phyloP scores from a whole-genome alignment of 805 yeast species.

The Teunomyces stri region DNA sequence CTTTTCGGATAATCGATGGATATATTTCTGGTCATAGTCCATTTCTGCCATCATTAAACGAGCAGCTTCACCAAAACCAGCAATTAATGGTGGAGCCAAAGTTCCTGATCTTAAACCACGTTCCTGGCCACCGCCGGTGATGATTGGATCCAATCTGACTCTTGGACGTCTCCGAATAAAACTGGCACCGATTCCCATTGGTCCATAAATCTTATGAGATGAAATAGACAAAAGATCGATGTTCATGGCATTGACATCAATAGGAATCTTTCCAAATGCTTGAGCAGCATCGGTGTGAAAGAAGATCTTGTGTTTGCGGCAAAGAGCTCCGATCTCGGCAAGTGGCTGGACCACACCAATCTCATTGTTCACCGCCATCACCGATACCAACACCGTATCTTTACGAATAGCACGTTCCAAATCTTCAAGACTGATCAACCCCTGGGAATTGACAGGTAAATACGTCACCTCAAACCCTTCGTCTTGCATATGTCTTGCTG shows the following conservation, averaged over 20 bases:
- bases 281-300: slow-evolving; percentile 99
- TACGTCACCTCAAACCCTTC: slow-evolving; percentile 97
- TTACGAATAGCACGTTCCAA: slow-evolving; percentile 82
- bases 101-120: slow-evolving; percentile 97
- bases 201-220: slow-evolving; percentile 96
- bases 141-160: slow-evolving; percentile 91
- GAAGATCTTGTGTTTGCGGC: slow-evolving; percentile 83
- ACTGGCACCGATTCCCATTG: slow-evolving; percentile 95
- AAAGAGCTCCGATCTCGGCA: slow-evolving; percentile 86
- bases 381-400: slow-evolving; percentile 85
- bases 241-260: slow-evolving; percentile 91
- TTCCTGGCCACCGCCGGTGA: slow-evolving; percentile 98
- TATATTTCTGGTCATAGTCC: slow-evolving; percentile 70
- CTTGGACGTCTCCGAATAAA: slow-evolving; percentile 97
- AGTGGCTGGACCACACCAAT: slow-evolving; percentile 97
- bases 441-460: slow-evolving; percentile 77
- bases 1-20: slow-evolving; percentile 67
- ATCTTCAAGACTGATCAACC: slow-evolving; percentile 73
- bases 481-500: slow-evolving; percentile 90
- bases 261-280: slow-evolving; percentile 89
- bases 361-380: slow-evolving; percentile 98
- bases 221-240: slow-evolving; percentile 92
- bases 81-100: slow-evolving; percentile 91
- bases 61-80: slow-evolving; percentile 98
- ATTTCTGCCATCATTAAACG: slow-evolving; percentile 72